A percentile compares a stretch with the other conserved stretches of the same genome.
phyloP scores from a whole-genome alignment of 179 eudicot genomes.

The Beta lomatogona region DNA sequence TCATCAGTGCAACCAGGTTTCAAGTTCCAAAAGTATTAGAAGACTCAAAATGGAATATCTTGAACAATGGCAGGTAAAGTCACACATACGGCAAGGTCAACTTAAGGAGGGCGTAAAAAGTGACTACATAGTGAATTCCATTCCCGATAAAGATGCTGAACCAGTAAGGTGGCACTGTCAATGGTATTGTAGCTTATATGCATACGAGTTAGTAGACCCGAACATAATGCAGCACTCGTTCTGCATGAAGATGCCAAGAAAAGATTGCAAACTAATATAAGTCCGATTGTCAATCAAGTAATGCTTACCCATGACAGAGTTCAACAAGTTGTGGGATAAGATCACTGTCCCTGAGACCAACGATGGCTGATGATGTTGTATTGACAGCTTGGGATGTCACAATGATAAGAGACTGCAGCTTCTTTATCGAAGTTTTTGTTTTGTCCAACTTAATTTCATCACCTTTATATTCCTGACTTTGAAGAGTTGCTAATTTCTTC shows the following conservation, averaged over 20 bases:
- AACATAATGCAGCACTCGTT: not conserved
- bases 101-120: not conserved
- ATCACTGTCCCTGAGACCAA: constrained; percentile 76
- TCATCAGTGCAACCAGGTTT: not conserved
- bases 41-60: not conserved
- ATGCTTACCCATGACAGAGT: constrained; percentile 89
- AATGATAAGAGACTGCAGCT: constrained; percentile 75
- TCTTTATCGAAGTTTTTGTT: constrained; percentile 79
- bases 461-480: constrained; percentile 82
- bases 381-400: constrained; percentile 94
- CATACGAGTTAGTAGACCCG: not conserved
- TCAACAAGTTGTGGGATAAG: constrained; percentile 90
- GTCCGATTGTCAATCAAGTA: not conserved
- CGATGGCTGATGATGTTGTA: constrained; percentile 84
- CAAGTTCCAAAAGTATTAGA: not conserved
- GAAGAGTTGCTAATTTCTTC: constrained; percentile 77
- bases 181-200: not conserved
- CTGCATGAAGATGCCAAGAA: not conserved
- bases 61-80: not conserved
- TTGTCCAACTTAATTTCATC: constrained; percentile 87
- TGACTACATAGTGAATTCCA: not conserved
- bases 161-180: not conserved
- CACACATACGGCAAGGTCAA: not conserved
- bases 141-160: not conserved
- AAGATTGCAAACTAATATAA: not conserved